A percentile compares a stretch with the other conserved stretches of the same genome.
Evolutionary conservation across 331 rosid species (phyloP).

Genomic region (Saraca asoca): DNA sequence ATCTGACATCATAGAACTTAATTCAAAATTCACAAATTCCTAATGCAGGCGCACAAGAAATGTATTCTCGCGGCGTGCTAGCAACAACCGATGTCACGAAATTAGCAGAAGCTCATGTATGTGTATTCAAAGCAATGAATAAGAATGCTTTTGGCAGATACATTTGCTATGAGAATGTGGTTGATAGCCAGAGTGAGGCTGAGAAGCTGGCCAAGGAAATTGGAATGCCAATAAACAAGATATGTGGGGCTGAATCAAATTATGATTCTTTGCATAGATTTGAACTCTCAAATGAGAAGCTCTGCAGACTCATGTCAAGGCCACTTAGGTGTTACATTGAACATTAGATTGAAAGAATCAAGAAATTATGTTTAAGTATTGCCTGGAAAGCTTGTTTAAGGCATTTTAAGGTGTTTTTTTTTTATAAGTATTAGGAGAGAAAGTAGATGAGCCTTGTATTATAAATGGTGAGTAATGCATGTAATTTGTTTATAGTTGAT

Average conservation of each 20-base stretch:
- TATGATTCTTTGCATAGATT: slow-evolving; percentile 27
- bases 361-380: slow-evolving; percentile 13
- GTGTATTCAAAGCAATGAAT: slow-evolving; percentile 63
- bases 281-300: slow-evolving; percentile 59
- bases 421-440: slow-evolving; percentile 10
- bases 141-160: slow-evolving; percentile 68
- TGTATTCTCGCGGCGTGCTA: slow-evolving; percentile 62
- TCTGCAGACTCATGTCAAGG: slow-evolving; percentile 55
- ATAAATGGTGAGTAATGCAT: background rate
- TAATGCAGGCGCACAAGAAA: slow-evolving; percentile 62
- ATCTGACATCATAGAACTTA: background rate
- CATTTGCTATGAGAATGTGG: slow-evolving; percentile 63
- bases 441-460: slow-evolving; percentile 22
- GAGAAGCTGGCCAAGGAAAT: slow-evolving; percentile 58
- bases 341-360: slow-evolving; percentile 29
- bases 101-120: slow-evolving; percentile 68
- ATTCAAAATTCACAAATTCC: slow-evolving; percentile 18
- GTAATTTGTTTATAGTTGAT: slow-evolving; percentile 18
- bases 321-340: slow-evolving; percentile 45
- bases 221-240: slow-evolving; percentile 44
- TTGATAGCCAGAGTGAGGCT: slow-evolving; percentile 47
- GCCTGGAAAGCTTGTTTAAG: background rate
- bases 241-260: slow-evolving; percentile 41
- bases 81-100: slow-evolving; percentile 61
- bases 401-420: background rate